Evolutionary conservation across 2,329 filamentous ascomycete genomes (phyloP), one percentile per base, ranked within the genome.

Genomic region (Aspergillus transmontanensis): DNA sequence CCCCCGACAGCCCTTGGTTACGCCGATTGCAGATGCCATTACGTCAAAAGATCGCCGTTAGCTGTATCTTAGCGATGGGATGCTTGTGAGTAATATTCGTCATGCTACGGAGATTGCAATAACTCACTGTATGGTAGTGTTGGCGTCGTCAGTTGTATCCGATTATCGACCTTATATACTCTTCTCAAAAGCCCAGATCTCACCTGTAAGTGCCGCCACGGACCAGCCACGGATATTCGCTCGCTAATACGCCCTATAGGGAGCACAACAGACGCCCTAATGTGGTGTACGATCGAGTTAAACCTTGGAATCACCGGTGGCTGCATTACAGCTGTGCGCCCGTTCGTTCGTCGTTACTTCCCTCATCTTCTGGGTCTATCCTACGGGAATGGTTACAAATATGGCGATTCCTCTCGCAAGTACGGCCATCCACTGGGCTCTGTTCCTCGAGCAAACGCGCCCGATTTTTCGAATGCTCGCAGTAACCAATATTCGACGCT

Each of bases 221-320:
- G 28, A 11, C 23, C 19, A 23, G 10, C 5, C 51, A 6, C 5
- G 34, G 60, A 41, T 30, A 10, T 7, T 21, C 2, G 36, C 54
- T 41, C 36, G 46, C 23, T 46, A 26, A 23, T 7, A 46, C 12
- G 46, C 51, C n/a, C 2, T 53, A 48, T 36, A 71, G 69, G 70
- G 71, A 54, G 64, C 4, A 72, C 70, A 4, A 70, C 66, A 1
- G 61, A 71, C 32, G 69, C 72, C 1, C 63, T 70, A 1, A 66
- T 73, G 64, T 75, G 72, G 69, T 72, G 71, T 34, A 66, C 69
- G 4, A 70, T 75, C 59, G 73, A 76, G 60, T 55, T 72, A 11
- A 74, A 75, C 46, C 65, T 75, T 1, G 69, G 71, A 16, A 73
- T 76, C 21, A 64, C 66, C 45, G 68, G 69, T 28, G 73, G 72